Conservation (phyloP, 1,284 basidiomycete genomes). For the Leccinum fallax region DNA sequence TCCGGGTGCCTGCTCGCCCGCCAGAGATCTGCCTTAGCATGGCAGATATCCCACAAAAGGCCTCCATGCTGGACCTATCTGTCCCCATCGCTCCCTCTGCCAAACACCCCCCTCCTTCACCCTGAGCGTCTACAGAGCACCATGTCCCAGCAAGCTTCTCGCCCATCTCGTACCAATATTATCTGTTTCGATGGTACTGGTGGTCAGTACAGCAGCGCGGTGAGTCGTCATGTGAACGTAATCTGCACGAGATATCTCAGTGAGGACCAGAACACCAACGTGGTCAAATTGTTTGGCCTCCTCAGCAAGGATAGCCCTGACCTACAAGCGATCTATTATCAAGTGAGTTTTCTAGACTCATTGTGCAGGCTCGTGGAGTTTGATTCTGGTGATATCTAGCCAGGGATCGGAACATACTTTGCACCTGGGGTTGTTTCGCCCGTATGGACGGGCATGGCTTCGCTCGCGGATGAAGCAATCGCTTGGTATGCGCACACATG, state of each 20-base stretch:
- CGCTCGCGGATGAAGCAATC: constrained; percentile 56
- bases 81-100: background rate
- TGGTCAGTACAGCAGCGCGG: constrained; percentile 45
- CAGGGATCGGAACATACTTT: constrained; percentile 66
- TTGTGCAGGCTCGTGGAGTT: background rate
- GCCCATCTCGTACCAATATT: constrained; percentile 46
- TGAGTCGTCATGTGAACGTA: background rate
- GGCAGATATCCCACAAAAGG: constrained; percentile 15
- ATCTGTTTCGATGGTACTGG: constrained; percentile 69
- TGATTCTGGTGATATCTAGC: constrained; percentile 34
- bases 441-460: constrained; percentile 49
- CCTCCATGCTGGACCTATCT: background rate
- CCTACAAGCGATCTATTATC: constrained; percentile 69
- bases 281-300: constrained; percentile 66
- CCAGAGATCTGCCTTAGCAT: background rate
- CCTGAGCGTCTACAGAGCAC: background rate
- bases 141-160: constrained; percentile 16
- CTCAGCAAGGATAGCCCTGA: constrained; percentile 58
- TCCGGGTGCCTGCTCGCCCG: background rate
- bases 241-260: background rate
- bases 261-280: constrained; percentile 61
- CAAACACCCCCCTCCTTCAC: background rate
- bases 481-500: constrained; percentile 50
- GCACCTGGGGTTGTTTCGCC: constrained; percentile 57
- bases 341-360: constrained; percentile 41